Base-by-base conservation (phyloP, 176 grass and related monocot genomes). In the Melocanna baccifera region DNA sequence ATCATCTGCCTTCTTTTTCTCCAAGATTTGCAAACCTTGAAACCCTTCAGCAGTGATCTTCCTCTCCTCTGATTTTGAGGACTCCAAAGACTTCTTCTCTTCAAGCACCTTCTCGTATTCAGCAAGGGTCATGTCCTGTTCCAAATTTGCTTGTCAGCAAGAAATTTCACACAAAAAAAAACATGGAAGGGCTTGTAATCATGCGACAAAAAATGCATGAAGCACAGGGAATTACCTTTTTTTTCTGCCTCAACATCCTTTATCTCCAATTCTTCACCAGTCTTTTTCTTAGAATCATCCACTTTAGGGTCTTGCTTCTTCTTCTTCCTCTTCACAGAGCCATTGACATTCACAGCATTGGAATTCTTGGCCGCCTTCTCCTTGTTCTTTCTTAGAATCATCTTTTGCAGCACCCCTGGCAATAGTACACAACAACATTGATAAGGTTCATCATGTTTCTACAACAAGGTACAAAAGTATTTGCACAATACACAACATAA, bases 41-140 rank as follows among this genome's bases (percentile, higher is more conserved):
- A 94, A 86, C 12, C 58, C 89, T 5, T 77, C 74, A 20, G 8
- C 71, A 55, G 20, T 43, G 2, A 88, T 40, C 79, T 59, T 78
- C 79, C 86, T 86, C 46, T 4, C 76, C 48, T 80, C 83, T 14
- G 62, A 29, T 62, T 74, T 64, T 0, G 34, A 36, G 32, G 29
- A 23, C 28, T 51, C 57, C 2, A 19, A 43, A 36, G 78, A 16
- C 67, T 91, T 88, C 52, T 55, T 82, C 68, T 91, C 86, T 81
- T 48, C 74, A 58, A 11, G 71, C 29, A 77, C 18, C 75, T 72
- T 94, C 68, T 94, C 92, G 12, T 86, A 94, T 34, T 91, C 92
- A 72, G 28, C 75, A 82, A 94, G 89, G 28, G 89, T 86, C 42
- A 88, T 84, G 56, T 90, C 76, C 88, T 90, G 59, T 34, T 79